Evolutionary conservation across 148 eudicot species (phyloP), one percentile per base, ranked within the genome.

Genomic region (Heliamphora exappendiculata): DNA sequence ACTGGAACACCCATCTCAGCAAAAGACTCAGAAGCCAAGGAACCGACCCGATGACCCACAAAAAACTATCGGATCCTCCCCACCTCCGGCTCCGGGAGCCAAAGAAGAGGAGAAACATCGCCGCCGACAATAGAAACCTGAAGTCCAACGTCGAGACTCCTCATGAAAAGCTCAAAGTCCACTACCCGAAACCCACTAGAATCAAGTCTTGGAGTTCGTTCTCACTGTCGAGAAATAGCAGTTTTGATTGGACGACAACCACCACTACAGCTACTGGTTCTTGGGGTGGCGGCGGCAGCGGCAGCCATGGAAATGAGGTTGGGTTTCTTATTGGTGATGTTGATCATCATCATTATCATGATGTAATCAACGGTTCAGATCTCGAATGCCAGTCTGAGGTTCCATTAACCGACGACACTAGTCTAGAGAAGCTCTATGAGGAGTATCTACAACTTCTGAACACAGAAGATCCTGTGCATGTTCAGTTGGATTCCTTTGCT

Each of bases 1-100:
- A 89, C 31, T 89, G 93, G 93, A 89, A 89, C 72, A 89, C 93
- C 20, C 90, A 86, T 47, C 86, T 87, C 17, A 85, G 84, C 79
- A 88, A 86, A 73, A 82, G 73, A 24, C 79, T 86, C 24, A 70
- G 65, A 26, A 62, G 51, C 76, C 84, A 86, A 80, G 88, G 85
- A 31, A 63, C 80, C 17, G 87, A 82, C 29, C 84, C 80, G 1
- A 78, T 66, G 44, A 75, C 80, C 76, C 85, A 86, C 77, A 78
- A 78, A 78, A 78, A 82, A 73, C n/a, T 74, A 70, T 22, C 75
- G n/a, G 80, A 62, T 36, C 55, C 78, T 10, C 42, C 36, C 0
- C 5, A 2, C 68, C 12, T 39, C 41, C 31, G 3, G 8, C 58
- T 76, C 67, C 31, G 81, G 51, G 78, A 81, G 54, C 72, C 55